phyloP scores from a whole-genome alignment of 2,329 filamentous ascomycete species.

The Parastagonospora avenae region DNA sequence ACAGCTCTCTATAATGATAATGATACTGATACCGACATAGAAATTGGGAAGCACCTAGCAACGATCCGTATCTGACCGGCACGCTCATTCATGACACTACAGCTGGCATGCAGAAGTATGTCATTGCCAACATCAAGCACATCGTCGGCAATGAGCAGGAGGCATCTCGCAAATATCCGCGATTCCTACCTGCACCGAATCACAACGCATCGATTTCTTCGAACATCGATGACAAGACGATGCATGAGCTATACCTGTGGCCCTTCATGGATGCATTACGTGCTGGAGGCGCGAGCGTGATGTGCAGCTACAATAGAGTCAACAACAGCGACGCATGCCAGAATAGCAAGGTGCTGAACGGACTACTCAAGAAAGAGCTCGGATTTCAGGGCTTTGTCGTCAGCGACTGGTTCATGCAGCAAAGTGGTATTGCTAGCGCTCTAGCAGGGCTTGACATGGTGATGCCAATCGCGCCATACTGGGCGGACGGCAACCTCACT shows the following conservation, averaged over 20 bases:
- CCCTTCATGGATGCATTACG: conserved; percentile 64
- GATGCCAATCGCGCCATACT: conserved; percentile 56
- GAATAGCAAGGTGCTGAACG: conserved; percentile 48
- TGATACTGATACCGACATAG: conserved; percentile 30
- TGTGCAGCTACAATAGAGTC: conserved; percentile 56
- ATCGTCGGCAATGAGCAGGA: conserved; percentile 61
- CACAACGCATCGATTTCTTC: conserved; percentile 53
- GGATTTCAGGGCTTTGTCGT: conserved; percentile 49
- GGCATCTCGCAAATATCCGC: conserved; percentile 28
- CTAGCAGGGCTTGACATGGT: conserved; percentile 54
- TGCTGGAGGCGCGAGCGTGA: conserved; percentile 61
- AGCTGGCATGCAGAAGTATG: conserved; percentile 59
- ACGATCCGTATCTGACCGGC: conserved; percentile 67
- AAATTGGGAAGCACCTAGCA: conserved; percentile 73
- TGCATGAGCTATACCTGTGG: conserved; percentile 68
- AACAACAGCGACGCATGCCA: conserved; percentile 24
- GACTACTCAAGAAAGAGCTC: conserved; percentile 54
- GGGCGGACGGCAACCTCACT: conserved; percentile 49
- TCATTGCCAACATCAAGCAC: conserved; percentile 60
- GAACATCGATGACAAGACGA: conserved; percentile 53
- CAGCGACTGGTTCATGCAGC: conserved; percentile 49
- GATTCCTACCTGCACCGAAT: conserved; percentile 47
- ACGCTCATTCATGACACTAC: conserved; percentile 54
- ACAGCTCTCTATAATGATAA: background rate
- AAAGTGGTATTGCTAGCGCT: conserved; percentile 47